These are phyloP conservation scores for Pichia sp. DNA, from an alignment of 1,139 yeast genomes.

Conservation along the genomic window DNA sequence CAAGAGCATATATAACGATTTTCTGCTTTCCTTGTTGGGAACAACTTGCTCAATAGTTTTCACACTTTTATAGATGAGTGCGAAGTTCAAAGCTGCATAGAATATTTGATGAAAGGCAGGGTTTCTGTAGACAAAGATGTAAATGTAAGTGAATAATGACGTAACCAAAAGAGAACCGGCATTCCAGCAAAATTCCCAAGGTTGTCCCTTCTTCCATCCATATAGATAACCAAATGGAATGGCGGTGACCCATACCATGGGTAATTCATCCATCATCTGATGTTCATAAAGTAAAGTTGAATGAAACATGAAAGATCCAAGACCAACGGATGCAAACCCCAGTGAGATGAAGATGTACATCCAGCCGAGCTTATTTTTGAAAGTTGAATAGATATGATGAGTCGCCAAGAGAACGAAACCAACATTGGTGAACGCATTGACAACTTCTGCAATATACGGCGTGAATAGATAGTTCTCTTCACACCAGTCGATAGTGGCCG, in stretches of 20 bases:
- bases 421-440: constrained; percentile 74
- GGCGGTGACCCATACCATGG: constrained; percentile 97
- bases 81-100: constrained; percentile 54
- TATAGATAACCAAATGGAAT: constrained; percentile 89
- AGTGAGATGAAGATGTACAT: constrained; percentile 65
- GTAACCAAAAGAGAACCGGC: constrained; percentile 49
- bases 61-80: constrained; percentile 26
- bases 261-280: constrained; percentile 89
- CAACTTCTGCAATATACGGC: constrained; percentile 79
- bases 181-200: constrained; percentile 25
- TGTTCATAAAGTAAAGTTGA: constrained; percentile 87
- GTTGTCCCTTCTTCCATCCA: constrained; percentile 47
- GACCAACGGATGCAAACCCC: constrained; percentile 83
- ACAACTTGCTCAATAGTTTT: constrained; percentile 19
- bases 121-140: constrained; percentile 56
- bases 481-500: constrained; percentile 90
- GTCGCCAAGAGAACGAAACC: constrained; percentile 50
- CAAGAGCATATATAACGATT: constrained; percentile 21
- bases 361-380: constrained; percentile 52
- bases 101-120: constrained; percentile 87
- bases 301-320: constrained; percentile 93
- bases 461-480: constrained; percentile 90
- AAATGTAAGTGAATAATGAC: constrained; percentile 50
- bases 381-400: constrained; percentile 59
- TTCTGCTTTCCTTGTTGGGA: constrained; percentile 15